A percentile compares a stretch with the other conserved stretches of the same genome.
phyloP scores from a whole-genome alignment of 176 grass and related monocot species.

The Oryza nivara region DNA sequence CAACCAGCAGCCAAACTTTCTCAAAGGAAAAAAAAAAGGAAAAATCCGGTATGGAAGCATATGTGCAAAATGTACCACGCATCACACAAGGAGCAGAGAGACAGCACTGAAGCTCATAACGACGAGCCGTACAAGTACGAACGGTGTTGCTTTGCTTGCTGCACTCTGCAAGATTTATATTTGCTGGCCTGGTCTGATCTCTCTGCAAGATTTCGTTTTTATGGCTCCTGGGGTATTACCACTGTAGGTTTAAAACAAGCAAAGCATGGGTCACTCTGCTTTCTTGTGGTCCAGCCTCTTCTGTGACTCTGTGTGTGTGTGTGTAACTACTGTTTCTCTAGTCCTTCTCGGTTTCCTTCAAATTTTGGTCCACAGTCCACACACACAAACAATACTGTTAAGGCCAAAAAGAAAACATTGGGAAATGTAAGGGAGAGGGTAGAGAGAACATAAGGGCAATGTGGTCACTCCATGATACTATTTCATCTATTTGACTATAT shows the following conservation, averaged over 20 bases:
- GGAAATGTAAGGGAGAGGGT: not conserved
- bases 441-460: not conserved
- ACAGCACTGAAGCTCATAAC: too few species aligned
- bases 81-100: too few species aligned
- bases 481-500: too few species aligned
- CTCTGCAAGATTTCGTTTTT: not conserved
- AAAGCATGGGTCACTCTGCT: not conserved
- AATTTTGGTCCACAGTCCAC: not conserved
- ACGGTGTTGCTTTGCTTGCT: too few species aligned
- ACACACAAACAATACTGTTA: not conserved
- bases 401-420: not conserved
- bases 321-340: not conserved
- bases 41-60: too few species aligned
- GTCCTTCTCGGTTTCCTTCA: constrained; percentile 10
- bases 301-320: too few species aligned
- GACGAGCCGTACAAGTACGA: too few species aligned
- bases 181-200: not conserved
- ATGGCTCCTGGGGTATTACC: not conserved
- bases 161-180: too few species aligned
- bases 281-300: not conserved
- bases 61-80: too few species aligned
- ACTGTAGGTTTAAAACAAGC: not conserved
- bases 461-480: not conserved
- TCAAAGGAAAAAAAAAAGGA: too few species aligned
- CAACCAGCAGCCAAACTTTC: too few species aligned